These are phyloP conservation scores for Euphrasia arctica DNA, from an alignment of 305 asterid genomes.

Conservation along the genomic window DNA sequence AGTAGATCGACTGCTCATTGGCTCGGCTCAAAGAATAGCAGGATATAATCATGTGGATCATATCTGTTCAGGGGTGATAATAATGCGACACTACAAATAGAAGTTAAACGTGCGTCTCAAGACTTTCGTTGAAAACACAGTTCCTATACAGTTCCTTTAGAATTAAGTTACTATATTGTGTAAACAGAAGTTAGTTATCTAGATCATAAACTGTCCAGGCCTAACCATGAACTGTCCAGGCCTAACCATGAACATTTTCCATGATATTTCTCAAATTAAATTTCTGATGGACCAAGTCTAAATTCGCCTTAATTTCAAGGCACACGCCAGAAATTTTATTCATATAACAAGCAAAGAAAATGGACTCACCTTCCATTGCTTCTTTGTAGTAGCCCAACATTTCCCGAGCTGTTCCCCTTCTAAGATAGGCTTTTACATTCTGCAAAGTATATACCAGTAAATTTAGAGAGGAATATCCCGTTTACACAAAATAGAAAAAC, in stretches of 20 bases:
- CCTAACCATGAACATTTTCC: slow-evolving; percentile 1
- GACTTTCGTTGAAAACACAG: no score
- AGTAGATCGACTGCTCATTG: background rate
- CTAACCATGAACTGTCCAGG: slow-evolving; percentile 1
- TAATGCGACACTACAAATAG: background rate
- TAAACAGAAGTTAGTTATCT: background rate
- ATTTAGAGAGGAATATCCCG: background rate
- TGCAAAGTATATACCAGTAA: slow-evolving; percentile 33
- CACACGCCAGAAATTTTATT: background rate
- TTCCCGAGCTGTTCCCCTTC: slow-evolving; percentile 97
- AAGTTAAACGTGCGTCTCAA: no score
- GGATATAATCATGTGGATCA: background rate
- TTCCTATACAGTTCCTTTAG: no score
- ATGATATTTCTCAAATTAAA: slow-evolving; percentile 10
- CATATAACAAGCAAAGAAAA: slow-evolving; percentile 3
- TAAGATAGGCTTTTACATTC: slow-evolving; percentile 86
- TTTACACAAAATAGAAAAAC: background rate
- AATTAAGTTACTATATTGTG: no score
- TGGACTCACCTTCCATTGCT: slow-evolving; percentile 75
- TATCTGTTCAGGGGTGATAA: background rate
- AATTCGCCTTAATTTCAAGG: slow-evolving; percentile 9
- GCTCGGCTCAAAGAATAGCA: background rate
- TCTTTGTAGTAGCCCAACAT: slow-evolving; percentile 77
- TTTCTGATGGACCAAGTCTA: slow-evolving; percentile 6
- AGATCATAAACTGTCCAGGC: background rate